These are phyloP conservation scores for Pythium coloratum DNA, from an alignment of 352 stramenopile genomes.

Conservation along the genomic window DNA sequence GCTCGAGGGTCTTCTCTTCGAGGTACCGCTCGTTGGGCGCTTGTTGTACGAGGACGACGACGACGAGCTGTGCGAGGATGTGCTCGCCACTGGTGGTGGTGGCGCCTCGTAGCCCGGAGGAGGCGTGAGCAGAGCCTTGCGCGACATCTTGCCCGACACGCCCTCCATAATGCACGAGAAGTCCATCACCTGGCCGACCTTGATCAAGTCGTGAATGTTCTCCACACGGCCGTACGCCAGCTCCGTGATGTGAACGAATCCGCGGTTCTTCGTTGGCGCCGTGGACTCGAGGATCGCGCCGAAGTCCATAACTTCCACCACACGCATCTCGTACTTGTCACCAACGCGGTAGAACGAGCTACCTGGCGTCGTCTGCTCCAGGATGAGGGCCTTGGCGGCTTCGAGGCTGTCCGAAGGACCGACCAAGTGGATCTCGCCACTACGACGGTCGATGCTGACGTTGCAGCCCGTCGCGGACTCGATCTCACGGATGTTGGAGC, in stretches of 20 bases:
- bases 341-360: constrained; percentile 84
- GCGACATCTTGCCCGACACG: constrained; percentile 81
- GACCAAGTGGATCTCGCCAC: constrained; percentile 89
- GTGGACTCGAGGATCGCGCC: constrained; percentile 89
- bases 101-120: neutral
- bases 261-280: constrained; percentile 75
- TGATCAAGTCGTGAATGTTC: constrained; percentile 63
- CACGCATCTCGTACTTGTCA: constrained; percentile 89
- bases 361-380: constrained; percentile 36
- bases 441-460: constrained; percentile 79
- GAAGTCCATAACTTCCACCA: constrained; percentile 95
- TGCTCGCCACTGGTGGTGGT: neutral
- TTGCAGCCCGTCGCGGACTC: constrained; percentile 61
- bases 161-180: constrained; percentile 80
- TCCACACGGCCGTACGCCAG: constrained; percentile 66
- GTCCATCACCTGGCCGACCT: constrained; percentile 74
- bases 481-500: constrained; percentile 72
- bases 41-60: constrained; percentile 16
- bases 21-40: constrained; percentile 15
- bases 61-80: neutral
- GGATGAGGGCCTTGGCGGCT: constrained; percentile 74
- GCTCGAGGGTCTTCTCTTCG: constrained; percentile 27
- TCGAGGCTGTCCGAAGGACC: constrained; percentile 69
- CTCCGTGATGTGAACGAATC: constrained; percentile 95
- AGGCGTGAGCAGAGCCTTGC: constrained; percentile 49